These are phyloP conservation scores for Arabidopsis lyrata DNA, from an alignment of 441 rosid species.

Conservation along the genomic window DNA sequence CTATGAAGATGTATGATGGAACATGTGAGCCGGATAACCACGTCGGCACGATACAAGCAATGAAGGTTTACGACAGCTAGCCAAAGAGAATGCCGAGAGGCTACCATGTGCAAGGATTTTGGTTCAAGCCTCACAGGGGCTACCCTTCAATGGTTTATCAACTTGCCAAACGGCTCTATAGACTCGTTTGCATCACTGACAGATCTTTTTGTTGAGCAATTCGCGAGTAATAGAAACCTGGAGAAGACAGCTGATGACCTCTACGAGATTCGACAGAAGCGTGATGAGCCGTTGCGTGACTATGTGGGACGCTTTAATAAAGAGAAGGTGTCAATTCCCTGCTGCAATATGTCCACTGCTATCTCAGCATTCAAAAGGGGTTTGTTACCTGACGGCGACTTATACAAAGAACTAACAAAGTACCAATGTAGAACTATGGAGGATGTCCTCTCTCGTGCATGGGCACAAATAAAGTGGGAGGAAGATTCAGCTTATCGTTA, in stretches of 20 bases:
- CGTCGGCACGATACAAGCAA: not conserved
- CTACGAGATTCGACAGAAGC: not conserved
- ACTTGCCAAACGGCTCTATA: not conserved
- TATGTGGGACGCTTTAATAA: too few species aligned
- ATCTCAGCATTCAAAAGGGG: too few species aligned
- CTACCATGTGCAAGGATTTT: not conserved
- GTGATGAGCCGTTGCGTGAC: not conserved
- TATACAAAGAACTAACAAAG: too few species aligned
- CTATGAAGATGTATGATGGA: not conserved
- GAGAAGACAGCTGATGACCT: not conserved
- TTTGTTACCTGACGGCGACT: too few species aligned
- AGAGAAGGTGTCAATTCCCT: too few species aligned
- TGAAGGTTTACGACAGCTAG: not conserved
- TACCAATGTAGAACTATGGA: too few species aligned
- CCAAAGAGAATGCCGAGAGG: too few species aligned
- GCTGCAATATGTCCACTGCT: too few species aligned
- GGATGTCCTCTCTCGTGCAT: too few species aligned
- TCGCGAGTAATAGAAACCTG: not conserved
- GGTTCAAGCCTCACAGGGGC: not conserved
- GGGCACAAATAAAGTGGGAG: too few species aligned
- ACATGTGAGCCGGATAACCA: not conserved
- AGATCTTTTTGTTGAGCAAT: too few species aligned
- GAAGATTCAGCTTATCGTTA: too few species aligned
- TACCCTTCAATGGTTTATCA: not conserved
- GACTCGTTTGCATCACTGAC: not conserved